Base-by-base conservation (phyloP, 1,139 yeast species). In the Candida tetrigidarum region DNA sequence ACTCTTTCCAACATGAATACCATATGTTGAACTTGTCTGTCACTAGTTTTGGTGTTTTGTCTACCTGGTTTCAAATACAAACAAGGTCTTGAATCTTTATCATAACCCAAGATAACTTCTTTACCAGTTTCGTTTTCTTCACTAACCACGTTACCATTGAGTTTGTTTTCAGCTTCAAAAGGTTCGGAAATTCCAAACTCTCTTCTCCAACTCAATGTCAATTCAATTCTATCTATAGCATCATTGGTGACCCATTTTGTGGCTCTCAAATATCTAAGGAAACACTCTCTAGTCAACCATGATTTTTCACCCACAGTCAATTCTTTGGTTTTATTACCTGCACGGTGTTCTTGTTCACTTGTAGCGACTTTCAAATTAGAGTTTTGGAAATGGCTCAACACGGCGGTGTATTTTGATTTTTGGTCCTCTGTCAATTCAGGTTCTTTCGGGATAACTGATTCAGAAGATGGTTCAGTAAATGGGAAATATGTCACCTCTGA, bases 351-450 rank as follows among this genome's bases (percentile, higher is more conserved):
- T n/a, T 70, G 69, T 56, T 80, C 84, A 30, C 66, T 65, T 5
- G 58, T 52, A 0, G 77, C 70, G 4, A 77, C 60, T 18, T 53
- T 53, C 40, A 76, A 64, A 5, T 71, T 77, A 1, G 74, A 70
- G 41, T 75, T 63, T 45, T 71, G 71, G 62, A 90, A 86, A 63
- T 87, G 81, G 36, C 67, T 62, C 43, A 84, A 69, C 1, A 91
- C 88, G 19, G 65, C 62, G 14, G 69, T 57, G 57, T 85, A 92
- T 66, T 83, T 85, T 14, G 60, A 63, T 47, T 72, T 62, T 63
- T 93, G 86, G 16, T 78, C 83, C 1, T 62, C 60, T 1, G 78
- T 71, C 39, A 92, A 70, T 40, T 70, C 63, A 5, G 62, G 62
- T 15, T 74, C 79, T 37, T 62, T 58, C 0, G 93, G 93, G 3